Percentiles rank a stretch among this genome's conserved stretches.
Conservation (phyloP, 305 asterid genomes). For the Fraxinus ornus region DNA sequence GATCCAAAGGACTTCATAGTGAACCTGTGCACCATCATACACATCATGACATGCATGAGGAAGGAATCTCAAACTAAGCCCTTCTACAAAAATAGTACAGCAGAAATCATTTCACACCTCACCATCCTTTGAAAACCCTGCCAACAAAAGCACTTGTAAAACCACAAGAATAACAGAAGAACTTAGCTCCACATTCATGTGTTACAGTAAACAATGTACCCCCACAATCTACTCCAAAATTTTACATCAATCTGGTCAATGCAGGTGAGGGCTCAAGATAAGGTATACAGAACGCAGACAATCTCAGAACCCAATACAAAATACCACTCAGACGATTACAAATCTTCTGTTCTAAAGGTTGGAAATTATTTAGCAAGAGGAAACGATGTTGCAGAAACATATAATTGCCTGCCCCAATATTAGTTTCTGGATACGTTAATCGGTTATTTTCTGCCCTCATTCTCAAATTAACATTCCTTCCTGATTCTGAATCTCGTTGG, state of each 20-base stretch:
- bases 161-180: neutral
- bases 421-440: conserved; percentile 3
- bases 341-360: neutral
- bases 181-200: conserved; percentile 11
- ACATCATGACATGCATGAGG: conserved; percentile 12
- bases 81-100: neutral
- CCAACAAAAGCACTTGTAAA: neutral
- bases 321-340: neutral
- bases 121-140: neutral
- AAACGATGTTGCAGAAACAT: neutral
- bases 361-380: neutral
- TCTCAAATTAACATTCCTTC: neutral
- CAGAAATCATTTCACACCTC: neutral
- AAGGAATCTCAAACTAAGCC: conserved; percentile 3
- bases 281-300: neutral
- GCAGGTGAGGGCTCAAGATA: neutral
- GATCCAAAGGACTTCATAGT: neutral
- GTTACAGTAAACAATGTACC: neutral
- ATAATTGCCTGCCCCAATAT: neutral
- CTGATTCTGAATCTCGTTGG: neutral
- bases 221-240: conserved; percentile 4
- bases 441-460: neutral
- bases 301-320: neutral
- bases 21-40: neutral
- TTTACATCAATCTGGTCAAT: neutral